Percentiles rank a stretch among this genome's conserved stretches.
These are phyloP conservation scores for Neovahlkampfia damariscottae DNA, from an alignment of 78 protist genomes.

Conservation along the genomic window DNA sequence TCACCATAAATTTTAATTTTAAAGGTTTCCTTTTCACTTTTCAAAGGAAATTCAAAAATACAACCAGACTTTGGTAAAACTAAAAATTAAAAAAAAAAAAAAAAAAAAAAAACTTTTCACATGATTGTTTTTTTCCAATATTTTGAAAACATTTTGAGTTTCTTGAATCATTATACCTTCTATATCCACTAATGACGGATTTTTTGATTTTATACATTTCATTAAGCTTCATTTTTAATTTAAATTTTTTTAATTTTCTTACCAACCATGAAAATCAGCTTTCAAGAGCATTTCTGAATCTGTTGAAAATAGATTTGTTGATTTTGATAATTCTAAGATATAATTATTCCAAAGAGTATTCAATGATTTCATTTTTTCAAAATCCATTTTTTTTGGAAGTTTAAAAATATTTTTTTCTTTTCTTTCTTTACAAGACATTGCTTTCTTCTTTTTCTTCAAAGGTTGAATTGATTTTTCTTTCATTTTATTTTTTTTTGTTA, in stretches of 20 bases:
- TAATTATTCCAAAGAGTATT: background rate
- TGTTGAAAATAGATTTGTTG: background rate
- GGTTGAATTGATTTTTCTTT: no score
- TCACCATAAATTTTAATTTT: background rate
- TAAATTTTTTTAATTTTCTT: no score
- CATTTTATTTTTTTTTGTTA: no score
- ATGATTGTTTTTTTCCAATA: background rate
- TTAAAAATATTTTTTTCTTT: background rate
- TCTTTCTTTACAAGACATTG: background rate
- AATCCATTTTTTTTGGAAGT: background rate
- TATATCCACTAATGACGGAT: background rate
- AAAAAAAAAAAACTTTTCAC: background rate
- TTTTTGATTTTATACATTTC: background rate
- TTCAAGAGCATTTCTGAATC: background rate
- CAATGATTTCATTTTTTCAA: background rate
- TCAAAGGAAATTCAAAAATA: background rate
- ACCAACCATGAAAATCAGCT: conserved; percentile 1
- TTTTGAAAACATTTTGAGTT: background rate
- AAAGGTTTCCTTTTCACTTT: background rate
- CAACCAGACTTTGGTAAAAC: background rate
- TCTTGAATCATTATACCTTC: background rate
- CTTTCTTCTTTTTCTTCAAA: no score
- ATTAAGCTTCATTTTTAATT: no score
- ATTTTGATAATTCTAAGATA: background rate
- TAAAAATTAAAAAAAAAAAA: background rate